Base-by-base conservation (phyloP, 2,329 filamentous ascomycete genomes). In the Fusarium sp. region DNA sequence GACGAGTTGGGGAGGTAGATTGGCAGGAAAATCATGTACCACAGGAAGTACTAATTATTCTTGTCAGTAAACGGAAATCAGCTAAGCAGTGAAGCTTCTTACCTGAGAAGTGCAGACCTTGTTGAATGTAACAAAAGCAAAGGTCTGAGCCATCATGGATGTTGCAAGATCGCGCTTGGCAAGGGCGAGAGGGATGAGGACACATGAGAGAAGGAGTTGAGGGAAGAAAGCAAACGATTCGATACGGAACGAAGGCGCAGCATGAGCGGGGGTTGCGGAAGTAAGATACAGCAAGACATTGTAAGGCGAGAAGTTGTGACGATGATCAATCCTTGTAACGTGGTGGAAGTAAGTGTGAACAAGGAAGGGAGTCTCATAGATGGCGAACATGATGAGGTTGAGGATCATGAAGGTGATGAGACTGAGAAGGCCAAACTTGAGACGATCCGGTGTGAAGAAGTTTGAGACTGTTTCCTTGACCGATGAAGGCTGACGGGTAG, bases 91-190 rank as follows among this genome's bases (percentile, higher is more conserved):
- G 37, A 19, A 25, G 0, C 21, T 44, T 77, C 86, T 69, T 86
- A 96, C 93, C 87, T 98, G 95, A 76, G 94, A 97, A 5, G 96
- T 99, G 85, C 95, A 98, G 67, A 99, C 96, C 83, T 99, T 99
- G 83, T 99, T 99, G 74, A 98, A 98, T 0, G 94, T 91, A 6
- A 98, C 96, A 80, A 99, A 99, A 1, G 95, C 93, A 81, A 98
- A 97, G 0, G 96, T 98, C 81, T 99, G 96, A 6, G 93, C 93
- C 66, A 98, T 87, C 92, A 98, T 94, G 7, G 93, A 91, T 0
- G 90, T 88, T 1, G 94, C 86, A 0, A 99, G 86, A 74, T 96
- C 90, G 73, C 89, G 91, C 78, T 95, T 97, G 18, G 93, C 93
- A 21, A 97, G 82, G 3, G 86, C 84, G 3, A 97, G 77, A 1